phyloP scores from a whole-genome alignment of 2,329 filamentous ascomycete genomes.

The Aspergillus nomiae region DNA sequence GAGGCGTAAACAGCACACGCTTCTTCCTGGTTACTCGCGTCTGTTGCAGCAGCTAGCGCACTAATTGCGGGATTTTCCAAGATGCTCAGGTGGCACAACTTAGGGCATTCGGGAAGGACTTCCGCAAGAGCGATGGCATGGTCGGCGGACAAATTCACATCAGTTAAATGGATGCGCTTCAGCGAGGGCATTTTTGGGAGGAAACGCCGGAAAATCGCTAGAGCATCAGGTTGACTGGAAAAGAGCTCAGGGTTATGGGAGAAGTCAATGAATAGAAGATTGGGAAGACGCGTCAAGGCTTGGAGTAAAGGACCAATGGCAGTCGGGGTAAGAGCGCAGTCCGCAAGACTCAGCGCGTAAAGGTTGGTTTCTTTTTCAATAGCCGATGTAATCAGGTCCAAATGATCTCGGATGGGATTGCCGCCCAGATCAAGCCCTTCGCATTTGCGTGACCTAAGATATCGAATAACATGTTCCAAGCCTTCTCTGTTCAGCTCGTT shows the following conservation, averaged over 20 bases:
- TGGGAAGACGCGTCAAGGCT: constrained; percentile 66
- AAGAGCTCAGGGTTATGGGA: constrained; percentile 88
- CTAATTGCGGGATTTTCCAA: constrained; percentile 70
- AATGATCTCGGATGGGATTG: constrained; percentile 67
- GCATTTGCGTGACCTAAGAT: constrained; percentile 74
- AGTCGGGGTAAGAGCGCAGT: constrained; percentile 76
- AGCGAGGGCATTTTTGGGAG: constrained; percentile 76
- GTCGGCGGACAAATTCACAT: constrained; percentile 80
- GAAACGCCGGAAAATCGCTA: constrained; percentile 76
- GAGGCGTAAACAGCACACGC: constrained; percentile 93
- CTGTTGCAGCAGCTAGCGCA: constrained; percentile 73
- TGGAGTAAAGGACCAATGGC: constrained; percentile 76
- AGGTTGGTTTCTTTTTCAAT: constrained; percentile 56
- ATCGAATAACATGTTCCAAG: constrained; percentile 73
- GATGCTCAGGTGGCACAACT: constrained; percentile 82
- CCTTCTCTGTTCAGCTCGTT: constrained; percentile 76
- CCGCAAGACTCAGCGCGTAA: constrained; percentile 82
- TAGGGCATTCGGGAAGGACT: constrained; percentile 79
- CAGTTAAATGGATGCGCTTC: constrained; percentile 82
- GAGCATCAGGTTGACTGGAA: constrained; percentile 69
- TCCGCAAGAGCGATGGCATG: constrained; percentile 91
- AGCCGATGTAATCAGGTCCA: constrained; percentile 44
- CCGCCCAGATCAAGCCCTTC: constrained; percentile 88
- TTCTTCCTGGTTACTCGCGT: constrained; percentile 83
- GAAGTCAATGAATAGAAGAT: constrained; percentile 86